These are phyloP conservation scores for Mycena venus DNA, from an alignment of 768 basidiomycete species.

Conservation along the genomic window DNA sequence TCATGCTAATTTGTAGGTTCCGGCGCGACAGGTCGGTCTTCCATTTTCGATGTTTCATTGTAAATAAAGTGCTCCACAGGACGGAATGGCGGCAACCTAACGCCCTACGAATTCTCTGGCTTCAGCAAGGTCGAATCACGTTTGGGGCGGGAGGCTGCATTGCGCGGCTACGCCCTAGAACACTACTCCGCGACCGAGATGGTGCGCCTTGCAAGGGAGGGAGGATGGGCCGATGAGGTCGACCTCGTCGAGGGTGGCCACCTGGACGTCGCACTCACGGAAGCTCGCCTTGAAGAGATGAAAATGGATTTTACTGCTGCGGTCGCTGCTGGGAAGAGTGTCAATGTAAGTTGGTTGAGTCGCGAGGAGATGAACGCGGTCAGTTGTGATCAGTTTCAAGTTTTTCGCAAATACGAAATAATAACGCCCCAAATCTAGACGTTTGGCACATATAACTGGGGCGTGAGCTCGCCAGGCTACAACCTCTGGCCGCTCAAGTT, in stretches of 20 bases:
- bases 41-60: background rate
- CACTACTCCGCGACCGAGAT: slow-evolving; percentile 29
- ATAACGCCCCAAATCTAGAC: slow-evolving; percentile 35
- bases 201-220: slow-evolving; percentile 21
- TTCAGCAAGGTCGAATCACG: slow-evolving; percentile 2
- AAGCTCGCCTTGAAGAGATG: background rate
- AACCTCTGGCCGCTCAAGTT: slow-evolving; percentile 89
- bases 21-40: slow-evolving; percentile 77
- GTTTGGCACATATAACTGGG: slow-evolving; percentile 67
- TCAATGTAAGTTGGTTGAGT: slow-evolving; percentile 21
- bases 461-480: slow-evolving; percentile 62
- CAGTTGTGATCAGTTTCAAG: background rate
- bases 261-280: slow-evolving; percentile 16
- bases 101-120: slow-evolving; percentile 11
- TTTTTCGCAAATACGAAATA: background rate
- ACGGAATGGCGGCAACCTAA: slow-evolving; percentile 32
- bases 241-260: slow-evolving; percentile 34
- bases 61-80: background rate
- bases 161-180: slow-evolving; percentile 23
- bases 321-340: slow-evolving; percentile 21
- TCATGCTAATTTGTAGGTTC: slow-evolving; percentile 64
- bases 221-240: slow-evolving; percentile 24
- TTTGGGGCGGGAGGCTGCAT: slow-evolving; percentile 13
- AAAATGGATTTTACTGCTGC: slow-evolving; percentile 10
- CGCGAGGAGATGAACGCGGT: slow-evolving; percentile 30